Evolutionary conservation across 305 asterid genomes (phyloP).

Genomic region (Petunia hybrid): DNA sequence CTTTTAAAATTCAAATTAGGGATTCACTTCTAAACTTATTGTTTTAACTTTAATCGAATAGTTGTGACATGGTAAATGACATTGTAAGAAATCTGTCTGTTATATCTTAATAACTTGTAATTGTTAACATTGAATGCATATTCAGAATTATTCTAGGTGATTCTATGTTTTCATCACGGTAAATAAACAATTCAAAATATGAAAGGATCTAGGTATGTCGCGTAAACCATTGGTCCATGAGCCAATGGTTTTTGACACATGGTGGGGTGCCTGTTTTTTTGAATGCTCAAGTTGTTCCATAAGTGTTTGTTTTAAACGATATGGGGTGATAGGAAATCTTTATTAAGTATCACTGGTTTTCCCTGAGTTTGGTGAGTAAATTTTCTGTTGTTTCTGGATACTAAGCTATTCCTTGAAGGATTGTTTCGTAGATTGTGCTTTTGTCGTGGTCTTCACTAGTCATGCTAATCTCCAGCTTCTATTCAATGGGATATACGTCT

Average conservation of each 20-base stretch:
- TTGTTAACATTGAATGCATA: not conserved
- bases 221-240: not conserved
- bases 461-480: not conserved
- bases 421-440: not conserved
- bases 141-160: not conserved
- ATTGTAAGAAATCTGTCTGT: not conserved
- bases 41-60: not conserved
- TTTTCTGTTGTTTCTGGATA: not conserved
- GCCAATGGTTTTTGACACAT: not conserved
- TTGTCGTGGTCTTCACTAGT: not conserved
- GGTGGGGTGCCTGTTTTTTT: not conserved
- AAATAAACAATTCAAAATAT: not conserved
- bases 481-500: not conserved
- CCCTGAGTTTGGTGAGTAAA: not conserved
- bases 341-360: not conserved
- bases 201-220: not conserved
- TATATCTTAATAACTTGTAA: not conserved
- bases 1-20: not conserved
- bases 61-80: not conserved
- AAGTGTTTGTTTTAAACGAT: not conserved
- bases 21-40: not conserved
- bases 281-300: not conserved
- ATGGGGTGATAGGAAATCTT: not conserved
- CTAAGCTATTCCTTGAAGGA: not conserved
- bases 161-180: not conserved